A percentile compares a stretch with the other conserved stretches of the same genome.
These are phyloP conservation scores for Sugiyamaella grinbergsii DNA, from an alignment of 1,139 yeast genomes.

Conservation along the genomic window DNA sequence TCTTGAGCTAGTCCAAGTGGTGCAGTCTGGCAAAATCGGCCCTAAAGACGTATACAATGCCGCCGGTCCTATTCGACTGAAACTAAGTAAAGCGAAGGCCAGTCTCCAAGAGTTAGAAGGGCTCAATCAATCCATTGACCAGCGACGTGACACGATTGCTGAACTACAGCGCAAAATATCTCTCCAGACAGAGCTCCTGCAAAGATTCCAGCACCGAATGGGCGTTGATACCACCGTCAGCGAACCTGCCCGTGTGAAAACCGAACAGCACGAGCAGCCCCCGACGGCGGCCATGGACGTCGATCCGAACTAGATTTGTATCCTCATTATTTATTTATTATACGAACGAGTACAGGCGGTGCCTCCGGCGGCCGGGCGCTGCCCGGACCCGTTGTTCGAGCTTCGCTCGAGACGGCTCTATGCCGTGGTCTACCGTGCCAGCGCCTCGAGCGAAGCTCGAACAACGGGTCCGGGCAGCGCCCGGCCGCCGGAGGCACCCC, in stretches of 20 bases:
- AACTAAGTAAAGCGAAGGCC: slow-evolving; percentile 29
- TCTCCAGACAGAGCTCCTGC: slow-evolving; percentile 15
- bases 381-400: slow-evolving; percentile 9
- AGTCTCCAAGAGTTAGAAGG: slow-evolving; percentile 28
- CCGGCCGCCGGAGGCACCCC: slow-evolving; percentile 17
- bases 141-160: slow-evolving; percentile 21
- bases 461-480: slow-evolving; percentile 10
- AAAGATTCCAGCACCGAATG: slow-evolving; percentile 12
- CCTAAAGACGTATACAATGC: slow-evolving; percentile 35
- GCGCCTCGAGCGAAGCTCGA: slow-evolving; percentile 5
- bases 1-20: slow-evolving; percentile 31
- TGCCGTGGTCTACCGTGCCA: background rate
- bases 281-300: slow-evolving; percentile 5
- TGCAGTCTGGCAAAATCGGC: slow-evolving; percentile 28
- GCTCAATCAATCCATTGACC: slow-evolving; percentile 29
- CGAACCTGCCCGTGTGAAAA: background rate
- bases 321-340: background rate
- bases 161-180: slow-evolving; percentile 17
- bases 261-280: background rate
- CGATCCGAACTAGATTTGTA: slow-evolving; percentile 1
- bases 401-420: slow-evolving; percentile 1
- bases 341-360: too few species aligned
- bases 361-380: slow-evolving; percentile 11
- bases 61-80: slow-evolving; percentile 36
- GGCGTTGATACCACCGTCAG: slow-evolving; percentile 6